Conservation (phyloP, 352 stramenopile genomes). For the Pythium utonaiense region DNA sequence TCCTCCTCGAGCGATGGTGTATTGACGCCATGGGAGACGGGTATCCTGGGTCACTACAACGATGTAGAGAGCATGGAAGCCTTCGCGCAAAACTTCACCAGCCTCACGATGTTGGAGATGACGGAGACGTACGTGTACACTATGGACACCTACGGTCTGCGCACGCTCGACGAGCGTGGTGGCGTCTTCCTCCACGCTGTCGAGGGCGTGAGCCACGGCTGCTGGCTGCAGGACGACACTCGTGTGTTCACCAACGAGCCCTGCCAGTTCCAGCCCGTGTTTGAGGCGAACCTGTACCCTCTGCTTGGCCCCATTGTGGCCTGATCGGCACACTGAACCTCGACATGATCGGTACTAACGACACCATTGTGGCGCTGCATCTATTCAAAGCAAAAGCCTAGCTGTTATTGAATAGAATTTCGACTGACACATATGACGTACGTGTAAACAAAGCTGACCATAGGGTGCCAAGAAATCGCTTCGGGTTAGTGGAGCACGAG, state of each 20-base stretch:
- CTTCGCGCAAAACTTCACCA: conserved; percentile 25
- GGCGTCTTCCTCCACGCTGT: conserved; percentile 23
- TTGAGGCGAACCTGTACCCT: background rate
- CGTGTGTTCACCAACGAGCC: background rate
- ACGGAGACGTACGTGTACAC: conserved; percentile 34
- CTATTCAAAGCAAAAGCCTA: too few species aligned
- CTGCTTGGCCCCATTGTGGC: background rate
- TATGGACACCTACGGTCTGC: conserved; percentile 30
- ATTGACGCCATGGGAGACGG: conserved; percentile 31
- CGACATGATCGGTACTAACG: too few species aligned
- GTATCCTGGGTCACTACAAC: conserved; percentile 29
- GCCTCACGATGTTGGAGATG: conserved; percentile 30
- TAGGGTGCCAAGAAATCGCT: too few species aligned
- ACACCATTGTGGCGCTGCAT: too few species aligned
- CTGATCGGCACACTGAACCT: too few species aligned
- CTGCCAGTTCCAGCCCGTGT: background rate
- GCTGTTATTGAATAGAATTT: too few species aligned
- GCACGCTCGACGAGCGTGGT: conserved; percentile 26
- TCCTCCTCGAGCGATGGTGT: conserved; percentile 27
- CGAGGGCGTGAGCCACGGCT: conserved; percentile 22
- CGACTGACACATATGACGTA: too few species aligned
- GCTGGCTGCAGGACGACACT: conserved; percentile 27
- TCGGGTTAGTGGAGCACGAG: too few species aligned
- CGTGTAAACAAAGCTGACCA: too few species aligned
- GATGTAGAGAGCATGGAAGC: conserved; percentile 22